Conservation (phyloP, 176 grass and related monocot genomes). For the Metroxylon sagu region DNA sequence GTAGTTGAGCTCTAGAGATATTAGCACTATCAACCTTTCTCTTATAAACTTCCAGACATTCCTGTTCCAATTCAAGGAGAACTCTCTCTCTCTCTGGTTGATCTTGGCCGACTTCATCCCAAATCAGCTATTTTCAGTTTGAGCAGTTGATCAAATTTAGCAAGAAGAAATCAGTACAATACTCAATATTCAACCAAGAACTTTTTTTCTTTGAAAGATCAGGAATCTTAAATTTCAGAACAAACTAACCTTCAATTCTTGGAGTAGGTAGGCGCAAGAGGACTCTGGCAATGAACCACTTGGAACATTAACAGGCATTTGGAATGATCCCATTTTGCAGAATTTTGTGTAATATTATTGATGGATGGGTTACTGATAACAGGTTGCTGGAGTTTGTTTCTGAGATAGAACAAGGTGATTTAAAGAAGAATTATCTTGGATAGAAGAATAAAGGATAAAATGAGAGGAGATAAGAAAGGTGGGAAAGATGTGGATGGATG, state of each 20-base stretch:
- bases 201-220: no score
- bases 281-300: constrained; percentile 43
- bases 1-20: constrained; percentile 62
- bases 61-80: constrained; percentile 64
- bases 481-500: constrained; percentile 24
- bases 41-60: constrained; percentile 76
- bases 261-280: constrained; percentile 79
- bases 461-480: constrained; percentile 15
- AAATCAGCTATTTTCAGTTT: constrained; percentile 58
- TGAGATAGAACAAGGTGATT: constrained; percentile 12
- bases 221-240: background rate
- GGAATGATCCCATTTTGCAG: constrained; percentile 56
- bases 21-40: constrained; percentile 90
- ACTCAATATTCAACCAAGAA: no score
- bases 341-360: constrained; percentile 18
- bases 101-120: constrained; percentile 88
- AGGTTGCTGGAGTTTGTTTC: constrained; percentile 7
- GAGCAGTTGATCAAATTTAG: constrained; percentile 5
- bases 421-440: no score
- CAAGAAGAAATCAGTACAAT: no score
- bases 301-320: constrained; percentile 33
- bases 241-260: constrained; percentile 69
- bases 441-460: constrained; percentile 1
- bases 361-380: constrained; percentile 7
- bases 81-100: constrained; percentile 63